Conservation (phyloP, 257 asterid genomes). For the Sherardia arvensis region DNA sequence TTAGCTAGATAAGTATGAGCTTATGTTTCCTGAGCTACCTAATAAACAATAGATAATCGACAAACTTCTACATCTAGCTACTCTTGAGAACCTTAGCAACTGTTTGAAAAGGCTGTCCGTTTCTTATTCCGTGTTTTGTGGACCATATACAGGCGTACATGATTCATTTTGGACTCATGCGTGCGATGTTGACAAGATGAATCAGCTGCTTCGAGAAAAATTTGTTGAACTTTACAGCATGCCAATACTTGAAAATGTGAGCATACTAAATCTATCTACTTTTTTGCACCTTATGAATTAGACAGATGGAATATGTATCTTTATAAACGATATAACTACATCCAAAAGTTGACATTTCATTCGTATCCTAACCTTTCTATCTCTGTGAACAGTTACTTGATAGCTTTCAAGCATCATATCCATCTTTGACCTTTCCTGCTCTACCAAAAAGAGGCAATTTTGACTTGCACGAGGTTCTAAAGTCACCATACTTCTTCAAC, state of each 20-base stretch:
- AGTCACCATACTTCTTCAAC: conserved; percentile 89
- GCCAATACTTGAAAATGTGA: conserved; percentile 89
- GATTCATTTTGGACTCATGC: conserved; percentile 99
- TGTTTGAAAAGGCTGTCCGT: no score
- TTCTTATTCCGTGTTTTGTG: background rate
- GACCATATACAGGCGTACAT: conserved; percentile 64
- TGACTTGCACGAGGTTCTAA: conserved; percentile 44
- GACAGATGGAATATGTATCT: background rate
- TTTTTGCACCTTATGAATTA: background rate
- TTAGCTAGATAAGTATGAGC: no score
- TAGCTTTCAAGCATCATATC: conserved; percentile 63
- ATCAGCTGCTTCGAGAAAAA: conserved; percentile 63
- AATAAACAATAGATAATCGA: no score
- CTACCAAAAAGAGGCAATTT: conserved; percentile 72
- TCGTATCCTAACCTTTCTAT: background rate
- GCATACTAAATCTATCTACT: conserved; percentile 17
- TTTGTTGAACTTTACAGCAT: conserved; percentile 76
- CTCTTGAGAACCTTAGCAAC: no score
- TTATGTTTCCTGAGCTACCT: no score
- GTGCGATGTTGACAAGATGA: conserved; percentile 85
- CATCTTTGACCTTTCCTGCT: conserved; percentile 61
- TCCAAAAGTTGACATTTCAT: background rate
- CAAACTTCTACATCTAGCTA: background rate
- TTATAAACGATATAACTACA: background rate
- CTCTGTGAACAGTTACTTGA: conserved; percentile 47